Conservation (phyloP, 495 filamentous ascomycete genomes). For the Cryomyces minteri region DNA sequence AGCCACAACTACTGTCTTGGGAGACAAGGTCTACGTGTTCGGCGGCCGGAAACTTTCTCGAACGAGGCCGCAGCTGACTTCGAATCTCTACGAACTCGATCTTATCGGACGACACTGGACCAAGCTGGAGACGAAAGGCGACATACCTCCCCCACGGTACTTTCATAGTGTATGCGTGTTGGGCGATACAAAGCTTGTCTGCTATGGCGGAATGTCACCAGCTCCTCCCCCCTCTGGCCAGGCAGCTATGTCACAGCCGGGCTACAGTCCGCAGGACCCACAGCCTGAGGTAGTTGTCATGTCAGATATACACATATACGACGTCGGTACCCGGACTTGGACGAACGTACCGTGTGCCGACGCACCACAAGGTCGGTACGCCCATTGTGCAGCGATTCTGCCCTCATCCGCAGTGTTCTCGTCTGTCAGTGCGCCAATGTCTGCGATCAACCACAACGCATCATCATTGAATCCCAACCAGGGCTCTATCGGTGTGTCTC, state of each 20-base stretch:
- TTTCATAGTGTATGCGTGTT: constrained; percentile 91
- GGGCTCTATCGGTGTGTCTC: constrained; percentile 63
- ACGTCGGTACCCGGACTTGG: constrained; percentile 74
- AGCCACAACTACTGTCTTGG: constrained; percentile 84
- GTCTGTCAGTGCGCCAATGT: constrained; percentile 62
- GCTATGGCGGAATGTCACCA: constrained; percentile 96
- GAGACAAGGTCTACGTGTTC: constrained; percentile 91
- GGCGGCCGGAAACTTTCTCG: constrained; percentile 76
- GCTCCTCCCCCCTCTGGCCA: constrained; percentile 28
- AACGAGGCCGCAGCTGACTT: constrained; percentile 63
- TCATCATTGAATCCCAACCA: constrained; percentile 62
- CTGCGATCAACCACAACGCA: constrained; percentile 77
- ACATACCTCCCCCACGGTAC: constrained; percentile 78
- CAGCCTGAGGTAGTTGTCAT: constrained; percentile 89
- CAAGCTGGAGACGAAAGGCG: constrained; percentile 65
- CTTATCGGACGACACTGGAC: constrained; percentile 83
- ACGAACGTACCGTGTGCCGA: constrained; percentile 63
- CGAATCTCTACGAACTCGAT: constrained; percentile 84
- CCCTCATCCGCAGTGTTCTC: constrained; percentile 75
- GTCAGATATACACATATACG: constrained; percentile 95
- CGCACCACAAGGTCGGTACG: constrained; percentile 84
- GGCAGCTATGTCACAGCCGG: constrained; percentile 8
- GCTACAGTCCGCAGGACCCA: constrained; percentile 22
- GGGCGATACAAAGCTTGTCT: constrained; percentile 89
- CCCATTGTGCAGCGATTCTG: constrained; percentile 86